A percentile compares a stretch with the other conserved stretches of the same genome.
Conservation (phyloP, 257 asterid genomes). For the Solanum ossicruentum region DNA sequence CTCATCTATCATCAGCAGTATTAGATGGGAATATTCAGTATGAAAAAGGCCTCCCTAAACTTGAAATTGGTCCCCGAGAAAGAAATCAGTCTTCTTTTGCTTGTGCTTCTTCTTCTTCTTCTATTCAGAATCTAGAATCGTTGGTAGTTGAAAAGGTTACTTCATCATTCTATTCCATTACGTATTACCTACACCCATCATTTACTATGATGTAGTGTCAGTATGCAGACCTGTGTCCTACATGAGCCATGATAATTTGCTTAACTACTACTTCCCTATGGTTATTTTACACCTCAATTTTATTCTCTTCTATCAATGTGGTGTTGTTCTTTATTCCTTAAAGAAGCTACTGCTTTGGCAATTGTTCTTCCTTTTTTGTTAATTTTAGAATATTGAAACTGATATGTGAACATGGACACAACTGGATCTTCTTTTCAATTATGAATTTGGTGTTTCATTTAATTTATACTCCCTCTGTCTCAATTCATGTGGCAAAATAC, state of each 20-base stretch:
- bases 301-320: background rate
- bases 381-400: background rate
- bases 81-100: constrained; percentile 10
- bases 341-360: background rate
- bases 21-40: constrained; percentile 21
- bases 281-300: background rate
- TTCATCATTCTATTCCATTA: background rate
- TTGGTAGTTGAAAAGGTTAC: constrained; percentile 30
- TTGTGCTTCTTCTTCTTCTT: constrained; percentile 23
- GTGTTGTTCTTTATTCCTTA: background rate
- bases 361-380: background rate
- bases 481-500: no score
- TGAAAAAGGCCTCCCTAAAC: constrained; percentile 9
- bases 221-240: background rate
- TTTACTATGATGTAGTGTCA: background rate
- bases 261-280: background rate
- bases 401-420: background rate
- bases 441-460: background rate
- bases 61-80: constrained; percentile 14
- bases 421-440: background rate
- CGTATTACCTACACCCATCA: background rate
- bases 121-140: constrained; percentile 15
- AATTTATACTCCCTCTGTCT: background rate
- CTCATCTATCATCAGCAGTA: constrained; percentile 11
- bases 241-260: background rate